Evolutionary conservation across 495 filamentous ascomycete species (phyloP).

Genomic region (Penicillium subrubescens): DNA sequence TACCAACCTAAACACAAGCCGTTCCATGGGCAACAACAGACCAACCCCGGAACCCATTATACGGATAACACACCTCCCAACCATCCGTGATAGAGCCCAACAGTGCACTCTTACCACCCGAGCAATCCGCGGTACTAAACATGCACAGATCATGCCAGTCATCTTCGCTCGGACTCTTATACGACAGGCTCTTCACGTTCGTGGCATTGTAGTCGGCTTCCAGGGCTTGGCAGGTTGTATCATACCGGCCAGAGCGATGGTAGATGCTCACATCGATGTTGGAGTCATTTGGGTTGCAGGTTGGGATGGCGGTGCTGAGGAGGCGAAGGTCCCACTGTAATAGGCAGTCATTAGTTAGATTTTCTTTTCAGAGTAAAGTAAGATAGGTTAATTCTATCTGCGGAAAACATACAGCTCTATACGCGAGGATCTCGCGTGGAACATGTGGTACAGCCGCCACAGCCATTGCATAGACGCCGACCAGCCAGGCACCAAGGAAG

Average conservation of each 20-base stretch:
- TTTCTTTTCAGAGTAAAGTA: not conserved
- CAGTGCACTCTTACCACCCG: not conserved
- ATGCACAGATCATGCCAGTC: conserved; percentile 30
- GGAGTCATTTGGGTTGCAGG: conserved; percentile 27
- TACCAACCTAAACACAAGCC: conserved; percentile 15
- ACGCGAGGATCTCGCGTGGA: conserved; percentile 18
- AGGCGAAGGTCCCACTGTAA: conserved; percentile 37
- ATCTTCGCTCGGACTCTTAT: conserved; percentile 27
- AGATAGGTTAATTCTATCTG: not conserved
- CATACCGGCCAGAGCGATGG: conserved; percentile 19
- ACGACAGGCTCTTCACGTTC: conserved; percentile 32
- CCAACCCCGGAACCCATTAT: conserved; percentile 27
- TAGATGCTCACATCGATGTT: conserved; percentile 25
- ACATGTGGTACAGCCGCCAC: conserved; percentile 12
- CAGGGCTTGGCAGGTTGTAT: conserved; percentile 14
- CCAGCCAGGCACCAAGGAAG: not conserved
- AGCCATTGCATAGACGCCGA: conserved; percentile 2
- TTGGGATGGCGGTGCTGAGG: conserved; percentile 20
- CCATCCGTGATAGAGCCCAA: conserved; percentile 26
- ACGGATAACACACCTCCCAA: conserved; percentile 37
- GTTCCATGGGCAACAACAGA: conserved; percentile 27
- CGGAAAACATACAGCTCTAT: conserved; percentile 22
- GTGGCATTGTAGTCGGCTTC: conserved; percentile 13
- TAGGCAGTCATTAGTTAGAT: not conserved
- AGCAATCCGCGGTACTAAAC: conserved; percentile 24